Conservation (phyloP, 2,329 filamentous ascomycete genomes). For the Botryotinia calthae region DNA sequence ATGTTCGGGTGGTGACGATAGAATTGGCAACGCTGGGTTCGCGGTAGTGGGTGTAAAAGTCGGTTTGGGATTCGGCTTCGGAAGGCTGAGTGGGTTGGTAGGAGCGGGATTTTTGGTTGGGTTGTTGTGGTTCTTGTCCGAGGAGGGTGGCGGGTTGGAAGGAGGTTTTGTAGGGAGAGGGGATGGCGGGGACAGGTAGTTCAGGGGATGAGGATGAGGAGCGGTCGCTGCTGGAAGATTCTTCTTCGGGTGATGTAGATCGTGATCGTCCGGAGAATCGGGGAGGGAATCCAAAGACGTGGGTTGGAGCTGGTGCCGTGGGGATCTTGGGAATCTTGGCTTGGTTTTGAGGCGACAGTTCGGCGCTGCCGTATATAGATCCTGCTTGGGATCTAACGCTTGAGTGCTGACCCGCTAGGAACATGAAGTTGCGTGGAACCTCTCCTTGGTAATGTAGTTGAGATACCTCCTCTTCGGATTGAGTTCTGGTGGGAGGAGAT, state of each 20-base stretch:
- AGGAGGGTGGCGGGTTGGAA: not conserved
- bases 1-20: not conserved
- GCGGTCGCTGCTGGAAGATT: not conserved
- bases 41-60: not conserved
- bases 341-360: not conserved
- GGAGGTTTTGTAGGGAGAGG: not conserved
- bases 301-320: not conserved
- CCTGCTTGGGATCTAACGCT: constrained; percentile 9
- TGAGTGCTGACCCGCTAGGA: not conserved
- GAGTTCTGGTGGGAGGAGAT: not conserved
- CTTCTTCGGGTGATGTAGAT: not conserved
- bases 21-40: not conserved
- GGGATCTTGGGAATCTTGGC: not conserved
- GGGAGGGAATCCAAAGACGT: constrained; percentile 3
- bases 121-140: not conserved
- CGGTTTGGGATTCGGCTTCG: not conserved
- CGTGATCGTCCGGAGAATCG: not conserved
- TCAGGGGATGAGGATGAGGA: not conserved
- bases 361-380: not conserved
- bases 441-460: constrained; percentile 2
- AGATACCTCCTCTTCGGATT: constrained; percentile 9
- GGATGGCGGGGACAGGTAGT: not conserved
- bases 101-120: not conserved
- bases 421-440: constrained; percentile 7
- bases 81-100: not conserved